Base-by-base conservation (phyloP, 768 basidiomycete species). In the Xerocomellus intermedius region DNA sequence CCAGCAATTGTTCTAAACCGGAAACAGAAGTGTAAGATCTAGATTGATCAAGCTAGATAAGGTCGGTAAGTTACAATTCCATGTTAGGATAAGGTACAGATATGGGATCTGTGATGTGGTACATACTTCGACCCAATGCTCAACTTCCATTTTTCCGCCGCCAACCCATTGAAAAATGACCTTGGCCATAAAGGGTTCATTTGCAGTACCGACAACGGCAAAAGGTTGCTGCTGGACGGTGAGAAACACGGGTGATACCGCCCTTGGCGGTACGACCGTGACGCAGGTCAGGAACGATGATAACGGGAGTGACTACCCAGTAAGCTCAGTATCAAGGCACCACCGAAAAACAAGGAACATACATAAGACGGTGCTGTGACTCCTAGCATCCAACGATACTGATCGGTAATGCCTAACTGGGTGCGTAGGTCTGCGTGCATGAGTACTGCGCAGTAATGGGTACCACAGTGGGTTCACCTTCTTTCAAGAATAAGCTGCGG, bases 111-210 rank as follows among this genome's bases (percentile, higher is more conserved):
- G 24, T 39, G 32, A 51, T 26, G 5, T 37, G 22, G 14, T 22
- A 67, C 73, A 53, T 60, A 79, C 81, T 61, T 82, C 78, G 8
- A 82, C 73, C 80, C 80, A 82, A 48, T 82, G 80, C 9, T 81
- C 79, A 17, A 82, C 66, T 43, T 75, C 75, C 56, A 73, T 72
- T 58, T 77, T 82, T 47, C 72, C 72, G 21, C 65, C 64, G 14
- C 76, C 77, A 24, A 64, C 71, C 77, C 77, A 80, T 36, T 66
- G 61, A 33, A 80, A 66, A 1, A 65, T 64, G 19, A 80, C 61
- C 21, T 70, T 68, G 5, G 79, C 79, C 44, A 80, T 71, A 52
- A 80, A 80, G 0, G 80, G 76, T 47, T 68, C 71, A 53, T 78
- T 73, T 17, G 79, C 70, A 17, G 75, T 77, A 49, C 75, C 69